phyloP scores from a whole-genome alignment of 73 alveolate genomes.

The Stentor roeselii region DNA sequence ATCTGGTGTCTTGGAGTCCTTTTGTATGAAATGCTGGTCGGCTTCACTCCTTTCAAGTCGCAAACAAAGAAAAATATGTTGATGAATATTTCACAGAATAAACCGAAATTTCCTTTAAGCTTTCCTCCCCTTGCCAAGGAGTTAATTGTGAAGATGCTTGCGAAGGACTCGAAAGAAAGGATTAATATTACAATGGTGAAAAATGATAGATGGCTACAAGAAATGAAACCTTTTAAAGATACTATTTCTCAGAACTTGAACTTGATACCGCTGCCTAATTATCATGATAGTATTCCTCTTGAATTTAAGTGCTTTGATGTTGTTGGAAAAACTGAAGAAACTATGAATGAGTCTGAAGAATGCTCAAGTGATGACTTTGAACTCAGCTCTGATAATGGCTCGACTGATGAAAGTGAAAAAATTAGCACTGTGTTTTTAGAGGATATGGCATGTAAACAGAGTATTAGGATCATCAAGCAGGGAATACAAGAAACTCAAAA shows the following conservation, averaged over 20 bases:
- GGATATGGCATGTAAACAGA: slow-evolving; percentile 14
- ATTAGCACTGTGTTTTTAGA: neutral
- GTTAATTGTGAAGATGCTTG: slow-evolving; percentile 14
- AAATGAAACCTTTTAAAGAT: neutral
- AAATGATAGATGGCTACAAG: slow-evolving; percentile 19
- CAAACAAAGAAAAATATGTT: neutral
- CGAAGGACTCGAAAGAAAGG: slow-evolving; percentile 1
- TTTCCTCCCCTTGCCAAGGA: slow-evolving; percentile 30
- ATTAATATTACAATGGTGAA: neutral
- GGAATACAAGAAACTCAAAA: neutral
- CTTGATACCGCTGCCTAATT: neutral
- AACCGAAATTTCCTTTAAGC: slow-evolving; percentile 14
- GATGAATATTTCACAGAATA: neutral
- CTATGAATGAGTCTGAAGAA: neutral
- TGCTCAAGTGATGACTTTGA: neutral
- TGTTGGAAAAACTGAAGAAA: neutral
- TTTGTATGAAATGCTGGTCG: slow-evolving; percentile 60
- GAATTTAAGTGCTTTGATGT: slow-evolving; percentile 15
- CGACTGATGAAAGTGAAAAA: slow-evolving; percentile 1
- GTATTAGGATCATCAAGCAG: neutral
- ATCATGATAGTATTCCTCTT: slow-evolving; percentile 21
- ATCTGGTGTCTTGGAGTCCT: slow-evolving; percentile 67
- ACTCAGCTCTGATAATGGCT: neutral
- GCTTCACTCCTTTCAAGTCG: slow-evolving; percentile 58
- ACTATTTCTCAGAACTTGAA: neutral